Conservation (phyloP, 23 red algal species). For the Gracilaria caudata region DNA sequence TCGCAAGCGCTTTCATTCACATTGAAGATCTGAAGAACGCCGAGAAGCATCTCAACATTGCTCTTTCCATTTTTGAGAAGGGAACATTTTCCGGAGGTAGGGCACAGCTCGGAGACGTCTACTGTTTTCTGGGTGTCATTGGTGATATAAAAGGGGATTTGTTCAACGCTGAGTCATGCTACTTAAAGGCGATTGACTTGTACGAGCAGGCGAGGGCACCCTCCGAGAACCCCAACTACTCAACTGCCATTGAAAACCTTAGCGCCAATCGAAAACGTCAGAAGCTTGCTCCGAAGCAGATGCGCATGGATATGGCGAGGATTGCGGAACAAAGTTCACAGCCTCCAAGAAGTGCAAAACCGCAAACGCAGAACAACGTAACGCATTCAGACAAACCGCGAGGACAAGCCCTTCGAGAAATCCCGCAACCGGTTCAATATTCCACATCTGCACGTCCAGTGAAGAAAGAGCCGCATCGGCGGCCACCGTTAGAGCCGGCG, state of each 20-base stretch:
- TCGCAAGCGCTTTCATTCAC: conserved; percentile 70
- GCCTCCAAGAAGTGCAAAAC: background rate
- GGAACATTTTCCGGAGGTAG: conserved; percentile 54
- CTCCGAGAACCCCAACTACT: conserved; percentile 60
- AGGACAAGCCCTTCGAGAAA: background rate
- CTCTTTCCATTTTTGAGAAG: conserved; percentile 65
- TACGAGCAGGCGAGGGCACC: conserved; percentile 51
- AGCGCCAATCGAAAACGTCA: conserved; percentile 49
- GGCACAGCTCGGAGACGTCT: conserved; percentile 57
- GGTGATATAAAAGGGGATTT: conserved; percentile 56
- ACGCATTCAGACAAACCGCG: background rate
- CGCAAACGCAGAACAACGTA: background rate
- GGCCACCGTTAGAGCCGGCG: background rate
- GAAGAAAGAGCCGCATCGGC: background rate
- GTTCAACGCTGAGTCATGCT: conserved; percentile 38
- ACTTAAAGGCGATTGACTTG: conserved; percentile 52
- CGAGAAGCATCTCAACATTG: conserved; percentile 78
- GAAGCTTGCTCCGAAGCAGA: conserved; percentile 26
- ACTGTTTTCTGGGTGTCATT: conserved; percentile 66
- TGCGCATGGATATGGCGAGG: conserved; percentile 1
- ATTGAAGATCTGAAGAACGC: conserved; percentile 75
- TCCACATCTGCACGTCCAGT: background rate
- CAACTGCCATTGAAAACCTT: conserved; percentile 65
- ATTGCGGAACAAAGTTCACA: background rate
- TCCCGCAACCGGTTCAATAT: background rate